phyloP scores from a whole-genome alignment of 495 filamentous ascomycete genomes.

The Hypoxylon crocopeplum region DNA sequence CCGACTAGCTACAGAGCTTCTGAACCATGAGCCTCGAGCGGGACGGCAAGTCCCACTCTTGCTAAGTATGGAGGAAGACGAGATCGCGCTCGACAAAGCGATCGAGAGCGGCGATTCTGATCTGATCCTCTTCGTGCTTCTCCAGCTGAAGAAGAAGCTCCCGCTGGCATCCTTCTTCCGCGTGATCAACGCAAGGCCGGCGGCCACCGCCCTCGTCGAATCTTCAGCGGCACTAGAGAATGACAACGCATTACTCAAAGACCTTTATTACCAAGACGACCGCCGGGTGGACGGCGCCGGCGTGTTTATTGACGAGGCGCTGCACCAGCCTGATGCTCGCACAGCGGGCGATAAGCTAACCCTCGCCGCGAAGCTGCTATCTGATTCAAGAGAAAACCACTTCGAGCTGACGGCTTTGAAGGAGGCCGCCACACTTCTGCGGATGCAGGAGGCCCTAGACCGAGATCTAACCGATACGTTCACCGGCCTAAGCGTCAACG shows the following conservation, averaged over 20 bases:
- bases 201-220: slow-evolving; percentile 89
- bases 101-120: slow-evolving; percentile 96
- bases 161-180: slow-evolving; percentile 92
- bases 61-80: slow-evolving; percentile 93
- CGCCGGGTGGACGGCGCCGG: slow-evolving; percentile 87
- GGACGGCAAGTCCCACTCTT: slow-evolving; percentile 96
- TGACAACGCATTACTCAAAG: slow-evolving; percentile 86
- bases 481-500: slow-evolving; percentile 83
- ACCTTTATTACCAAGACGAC: slow-evolving; percentile 98
- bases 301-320: slow-evolving; percentile 81
- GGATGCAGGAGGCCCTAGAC: slow-evolving; percentile 83
- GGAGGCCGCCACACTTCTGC: slow-evolving; percentile 79
- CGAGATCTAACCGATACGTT: slow-evolving; percentile 79
- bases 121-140: slow-evolving; percentile 85
- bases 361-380: slow-evolving; percentile 77
- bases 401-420: slow-evolving; percentile 78
- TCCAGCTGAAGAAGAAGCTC: slow-evolving; percentile 88
- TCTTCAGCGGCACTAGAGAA: slow-evolving; percentile 70
- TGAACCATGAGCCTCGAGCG: slow-evolving; percentile 92
- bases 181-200: slow-evolving; percentile 83
- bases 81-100: slow-evolving; percentile 94
- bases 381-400: slow-evolving; percentile 80
- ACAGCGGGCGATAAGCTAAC: slow-evolving; percentile 80
- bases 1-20: slow-evolving; percentile 82
- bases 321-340: slow-evolving; percentile 67